phyloP scores from a whole-genome alignment of 2,329 filamentous ascomycete species.

The Colletotrichum sp. region DNA sequence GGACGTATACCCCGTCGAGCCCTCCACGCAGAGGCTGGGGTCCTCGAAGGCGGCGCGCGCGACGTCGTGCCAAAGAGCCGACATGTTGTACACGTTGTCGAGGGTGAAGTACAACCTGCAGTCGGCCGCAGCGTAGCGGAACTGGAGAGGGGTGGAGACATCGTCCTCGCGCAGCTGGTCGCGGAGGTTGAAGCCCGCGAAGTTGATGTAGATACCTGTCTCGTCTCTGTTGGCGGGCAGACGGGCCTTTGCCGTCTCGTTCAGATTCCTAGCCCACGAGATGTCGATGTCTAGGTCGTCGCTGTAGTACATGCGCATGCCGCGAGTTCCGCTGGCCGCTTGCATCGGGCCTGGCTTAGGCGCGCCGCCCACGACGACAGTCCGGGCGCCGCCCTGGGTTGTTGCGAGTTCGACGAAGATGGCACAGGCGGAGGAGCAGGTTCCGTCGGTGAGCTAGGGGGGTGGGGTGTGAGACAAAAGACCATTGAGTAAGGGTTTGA shows the following conservation, averaged over 20 bases:
- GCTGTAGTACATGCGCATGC: constrained; percentile 42
- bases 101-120: constrained; percentile 63
- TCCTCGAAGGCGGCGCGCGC: constrained; percentile 22
- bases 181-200: constrained; percentile 1
- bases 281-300: constrained; percentile 20
- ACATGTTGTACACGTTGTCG: constrained; percentile 55
- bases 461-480: neutral
- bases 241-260: neutral
- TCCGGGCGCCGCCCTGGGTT: constrained; percentile 56
- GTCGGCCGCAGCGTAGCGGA: constrained; percentile 60
- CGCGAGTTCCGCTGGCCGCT: constrained; percentile 61
- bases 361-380: constrained; percentile 64
- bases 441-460: constrained; percentile 52
- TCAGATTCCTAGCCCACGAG: neutral
- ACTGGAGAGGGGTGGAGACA: constrained; percentile 55
- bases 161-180: constrained; percentile 17
- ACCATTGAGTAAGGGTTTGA: fast-evolving
- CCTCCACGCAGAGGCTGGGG: neutral
- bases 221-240: neutral
- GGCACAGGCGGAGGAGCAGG: constrained; percentile 65
- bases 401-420: constrained; percentile 63
- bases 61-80: constrained; percentile 55
- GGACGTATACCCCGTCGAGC: neutral
- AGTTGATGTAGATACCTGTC: constrained; percentile 1
- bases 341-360: constrained; percentile 57